Base-by-base conservation (phyloP, 441 rosid genomes). In the Corymbia citriodora region DNA sequence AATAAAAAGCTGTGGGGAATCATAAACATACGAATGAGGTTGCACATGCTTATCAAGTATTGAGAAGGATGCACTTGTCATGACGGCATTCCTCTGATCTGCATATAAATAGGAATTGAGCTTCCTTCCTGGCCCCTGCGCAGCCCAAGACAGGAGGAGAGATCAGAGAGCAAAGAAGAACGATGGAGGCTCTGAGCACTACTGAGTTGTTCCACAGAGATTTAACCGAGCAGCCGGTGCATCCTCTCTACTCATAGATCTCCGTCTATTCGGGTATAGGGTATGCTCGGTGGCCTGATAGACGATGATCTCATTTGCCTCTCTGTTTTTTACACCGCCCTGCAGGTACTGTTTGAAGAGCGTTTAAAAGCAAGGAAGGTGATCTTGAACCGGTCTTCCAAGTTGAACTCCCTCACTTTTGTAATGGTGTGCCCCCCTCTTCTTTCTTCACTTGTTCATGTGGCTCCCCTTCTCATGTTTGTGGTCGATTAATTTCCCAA, bases 301-400 rank as follows among this genome's bases (percentile, higher is more conserved):
- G 83, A 40, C 29, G 83, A 74, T 25, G 50, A 3, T 16, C 7
- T 21, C 27, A 74, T 74, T 74, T 45, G 17, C 29, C 83, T 55
- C 29, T 19, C 27, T 15, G 70, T 29, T 63, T 63, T 63, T 13
- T 29, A 31, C 70, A 0, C 33, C 70, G 33, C 13, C 70, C 33
- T 4, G 52, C 87, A 87, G 91, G 89, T 90, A 10, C 36, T 54
- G 16, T 90, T 90, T 45, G 91, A 87, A 54, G 91, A 70, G 31
- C 49, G n/a, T 40, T 72, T 88, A 29, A 53, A 49, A 52, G 55
- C 72, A 54, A 90, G 86, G 70, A 87, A 54, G 91, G 91, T 90
- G 86, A 19, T 90, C n/a, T 79, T 90, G 55, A 55, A 90, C 40
- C 13, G 91, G 57, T 89, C 91, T 27, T n/a, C 63, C 82, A 87